Conservation (phyloP, 495 filamentous ascomycete genomes). For the Friedmanniomyces simplex region DNA sequence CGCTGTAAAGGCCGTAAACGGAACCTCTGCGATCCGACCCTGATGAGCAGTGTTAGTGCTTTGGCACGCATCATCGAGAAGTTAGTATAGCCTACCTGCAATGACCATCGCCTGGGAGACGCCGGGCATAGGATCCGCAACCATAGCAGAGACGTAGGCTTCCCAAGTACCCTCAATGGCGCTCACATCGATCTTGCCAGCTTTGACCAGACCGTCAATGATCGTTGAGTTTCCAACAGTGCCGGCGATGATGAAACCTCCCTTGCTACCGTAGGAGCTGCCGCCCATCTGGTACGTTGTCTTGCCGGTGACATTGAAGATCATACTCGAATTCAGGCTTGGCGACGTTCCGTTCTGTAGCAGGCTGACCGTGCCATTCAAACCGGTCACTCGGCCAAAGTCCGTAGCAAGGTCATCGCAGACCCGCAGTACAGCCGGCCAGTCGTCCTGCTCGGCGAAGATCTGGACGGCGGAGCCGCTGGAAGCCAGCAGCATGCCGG, state of each 20-base stretch:
- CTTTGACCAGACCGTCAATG: conserved; percentile 44
- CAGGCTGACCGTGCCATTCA: conserved; percentile 42
- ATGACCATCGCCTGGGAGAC: conserved; percentile 54
- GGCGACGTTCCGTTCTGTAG: conserved; percentile 36
- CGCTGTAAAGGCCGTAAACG: conserved; percentile 63
- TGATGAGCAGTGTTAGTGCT: conserved; percentile 10
- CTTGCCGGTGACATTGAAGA: conserved; percentile 32
- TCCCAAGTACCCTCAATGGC: conserved; percentile 57
- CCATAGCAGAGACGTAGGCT: conserved; percentile 50
- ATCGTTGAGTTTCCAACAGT: conserved; percentile 54
- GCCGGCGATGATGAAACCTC: conserved; percentile 54
- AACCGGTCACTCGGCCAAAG: conserved; percentile 58
- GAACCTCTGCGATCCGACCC: conserved; percentile 56
- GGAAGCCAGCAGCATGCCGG: conserved; percentile 25
- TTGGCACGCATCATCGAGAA: neutral
- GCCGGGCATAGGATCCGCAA: conserved; percentile 48
- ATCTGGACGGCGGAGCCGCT: conserved; percentile 35
- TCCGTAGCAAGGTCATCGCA: conserved; percentile 57
- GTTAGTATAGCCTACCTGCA: conserved; percentile 33
- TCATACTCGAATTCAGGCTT: conserved; percentile 30
- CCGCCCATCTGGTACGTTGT: conserved; percentile 25
- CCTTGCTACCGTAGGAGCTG: conserved; percentile 1
- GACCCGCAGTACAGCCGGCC: conserved; percentile 57
- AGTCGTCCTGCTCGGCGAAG: conserved; percentile 46
- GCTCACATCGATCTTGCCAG: conserved; percentile 46